Conservation (phyloP, 2,329 filamentous ascomycete species). For the Fusarium ramigenum region DNA sequence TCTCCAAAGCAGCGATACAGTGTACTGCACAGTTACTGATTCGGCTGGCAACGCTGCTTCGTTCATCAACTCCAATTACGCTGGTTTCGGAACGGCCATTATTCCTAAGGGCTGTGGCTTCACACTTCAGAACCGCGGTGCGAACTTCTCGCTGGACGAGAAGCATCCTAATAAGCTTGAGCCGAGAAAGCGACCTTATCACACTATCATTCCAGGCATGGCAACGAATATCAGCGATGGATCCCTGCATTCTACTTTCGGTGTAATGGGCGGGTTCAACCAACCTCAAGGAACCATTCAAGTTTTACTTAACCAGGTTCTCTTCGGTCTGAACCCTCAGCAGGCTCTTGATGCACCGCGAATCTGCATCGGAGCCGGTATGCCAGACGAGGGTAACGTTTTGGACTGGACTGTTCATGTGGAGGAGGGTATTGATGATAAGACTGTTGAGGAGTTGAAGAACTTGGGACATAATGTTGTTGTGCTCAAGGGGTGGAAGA, state of each 20-base stretch:
- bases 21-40: constrained; percentile 92
- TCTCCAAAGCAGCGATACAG: constrained; percentile 87
- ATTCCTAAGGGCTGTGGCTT: constrained; percentile 89
- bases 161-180: constrained; percentile 83
- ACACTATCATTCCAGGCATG: constrained; percentile 96
- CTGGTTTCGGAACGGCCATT: constrained; percentile 86
- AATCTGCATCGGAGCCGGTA: constrained; percentile 84
- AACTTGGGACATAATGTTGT: constrained; percentile 77
- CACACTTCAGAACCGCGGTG: constrained; percentile 91
- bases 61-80: constrained; percentile 97
- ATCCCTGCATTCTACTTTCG: constrained; percentile 84
- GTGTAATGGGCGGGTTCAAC: constrained; percentile 99
- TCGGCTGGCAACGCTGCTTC: constrained; percentile 86
- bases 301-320: constrained; percentile 87
- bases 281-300: constrained; percentile 97
- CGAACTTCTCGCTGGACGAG: constrained; percentile 79
- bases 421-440: constrained; percentile 81
- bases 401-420: constrained; percentile 75
- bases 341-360: constrained; percentile 89
- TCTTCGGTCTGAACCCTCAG: constrained; percentile 84
- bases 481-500: constrained; percentile 70
- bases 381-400: constrained; percentile 67
- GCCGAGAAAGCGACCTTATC: constrained; percentile 89
- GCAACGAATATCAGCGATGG: constrained; percentile 80
- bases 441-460: constrained; percentile 73